phyloP scores from a whole-genome alignment of 202 grass and related monocot genomes.

The Bolboschoenoplectus hybrid region DNA sequence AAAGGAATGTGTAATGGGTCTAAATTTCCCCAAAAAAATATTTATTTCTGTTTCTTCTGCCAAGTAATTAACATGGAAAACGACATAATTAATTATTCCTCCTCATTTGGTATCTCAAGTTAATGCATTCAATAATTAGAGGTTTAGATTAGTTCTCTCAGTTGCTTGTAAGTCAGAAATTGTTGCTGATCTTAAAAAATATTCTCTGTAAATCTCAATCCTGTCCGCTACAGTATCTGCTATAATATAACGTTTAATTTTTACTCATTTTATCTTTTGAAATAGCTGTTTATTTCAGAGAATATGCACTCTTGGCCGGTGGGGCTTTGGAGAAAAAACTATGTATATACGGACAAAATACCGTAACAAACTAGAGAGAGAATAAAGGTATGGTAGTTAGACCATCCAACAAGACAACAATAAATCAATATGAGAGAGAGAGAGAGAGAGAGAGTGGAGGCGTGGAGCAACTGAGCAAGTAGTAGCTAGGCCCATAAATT shows the following conservation, averaged over 20 bases:
- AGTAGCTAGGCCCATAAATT: conserved; percentile 20
- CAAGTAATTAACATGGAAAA: not conserved
- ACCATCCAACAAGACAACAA: conserved; percentile 31
- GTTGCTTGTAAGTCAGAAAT: conserved; percentile 31
- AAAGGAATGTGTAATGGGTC: not conserved
- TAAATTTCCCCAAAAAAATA: not conserved
- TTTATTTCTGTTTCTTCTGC: not conserved
- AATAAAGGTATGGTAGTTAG: conserved; percentile 28
- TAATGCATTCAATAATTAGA: not conserved
- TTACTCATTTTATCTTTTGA: no score
- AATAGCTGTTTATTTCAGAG: no score
- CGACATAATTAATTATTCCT: not conserved
- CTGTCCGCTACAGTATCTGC: no score
- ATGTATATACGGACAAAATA: conserved; percentile 43
- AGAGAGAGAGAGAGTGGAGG: not conserved
- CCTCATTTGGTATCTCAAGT: not conserved
- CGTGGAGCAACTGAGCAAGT: conserved; percentile 7
- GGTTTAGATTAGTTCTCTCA: not conserved
- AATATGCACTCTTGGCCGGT: not conserved
- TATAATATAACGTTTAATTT: no score
- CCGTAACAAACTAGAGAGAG: conserved; percentile 41
- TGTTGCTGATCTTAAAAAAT: not conserved
- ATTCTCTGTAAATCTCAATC: no score
- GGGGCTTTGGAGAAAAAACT: conserved; percentile 19
- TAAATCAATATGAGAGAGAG: conserved; percentile 36